phyloP scores from a whole-genome alignment of 129 eudicot species.

The Ambrosia trifida region DNA sequence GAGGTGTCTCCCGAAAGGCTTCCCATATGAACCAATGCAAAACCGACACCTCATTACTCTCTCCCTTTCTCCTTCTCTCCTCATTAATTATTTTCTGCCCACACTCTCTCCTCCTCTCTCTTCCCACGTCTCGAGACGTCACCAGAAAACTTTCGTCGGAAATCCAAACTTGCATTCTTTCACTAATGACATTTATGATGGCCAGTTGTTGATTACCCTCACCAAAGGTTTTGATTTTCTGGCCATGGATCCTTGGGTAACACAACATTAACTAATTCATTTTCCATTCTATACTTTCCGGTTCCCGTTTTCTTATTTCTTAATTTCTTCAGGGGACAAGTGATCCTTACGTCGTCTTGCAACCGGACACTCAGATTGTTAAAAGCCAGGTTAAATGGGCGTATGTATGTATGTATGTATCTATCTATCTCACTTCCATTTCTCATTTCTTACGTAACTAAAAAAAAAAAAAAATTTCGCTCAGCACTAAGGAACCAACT shows the following conservation, averaged over 20 bases:
- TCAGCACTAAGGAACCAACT: conserved; percentile 92
- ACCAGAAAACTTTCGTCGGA: no score
- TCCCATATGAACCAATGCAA: no score
- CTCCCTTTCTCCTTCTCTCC: no score
- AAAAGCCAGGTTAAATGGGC: conserved; percentile 95
- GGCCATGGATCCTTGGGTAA: conserved; percentile 98
- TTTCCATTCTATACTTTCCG: not conserved
- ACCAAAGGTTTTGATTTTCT: conserved; percentile 81
- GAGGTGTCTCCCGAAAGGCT: no score
- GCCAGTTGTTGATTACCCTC: conserved; percentile 75
- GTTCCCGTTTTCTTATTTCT: conserved; percentile 12
- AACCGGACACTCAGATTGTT: conserved; percentile 73
- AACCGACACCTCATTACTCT: no score
- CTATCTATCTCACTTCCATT: no score
- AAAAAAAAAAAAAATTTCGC: conserved; percentile 14
- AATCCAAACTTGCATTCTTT: no score
- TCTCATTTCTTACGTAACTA: no score
- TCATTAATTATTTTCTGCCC: no score
- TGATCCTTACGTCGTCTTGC: conserved; percentile 87
- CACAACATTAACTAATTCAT: no score
- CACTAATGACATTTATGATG: conserved; percentile 90
- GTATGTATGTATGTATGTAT: conserved; percentile 39
- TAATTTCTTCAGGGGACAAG: conserved; percentile 82
- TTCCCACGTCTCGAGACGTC: no score
- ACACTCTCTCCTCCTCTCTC: no score